These are phyloP conservation scores for Globisporangium orthogonon DNA, from an alignment of 352 stramenopile species.

Conservation along the genomic window DNA sequence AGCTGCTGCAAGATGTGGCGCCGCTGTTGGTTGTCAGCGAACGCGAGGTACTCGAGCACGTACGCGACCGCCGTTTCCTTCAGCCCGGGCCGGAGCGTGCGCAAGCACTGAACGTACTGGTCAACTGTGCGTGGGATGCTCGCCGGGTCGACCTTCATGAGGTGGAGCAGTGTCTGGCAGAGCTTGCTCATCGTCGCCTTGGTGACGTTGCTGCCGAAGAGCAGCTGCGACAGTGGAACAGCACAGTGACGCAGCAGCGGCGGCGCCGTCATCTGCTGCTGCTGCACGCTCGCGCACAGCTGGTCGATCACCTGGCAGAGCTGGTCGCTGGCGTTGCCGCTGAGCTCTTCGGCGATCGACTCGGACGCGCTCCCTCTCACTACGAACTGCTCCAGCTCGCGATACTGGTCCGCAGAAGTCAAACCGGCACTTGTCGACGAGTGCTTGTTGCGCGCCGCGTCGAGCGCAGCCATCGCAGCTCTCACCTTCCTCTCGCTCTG, in stretches of 20 bases:
- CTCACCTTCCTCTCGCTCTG: slow-evolving; percentile 24
- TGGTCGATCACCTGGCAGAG: slow-evolving; percentile 36
- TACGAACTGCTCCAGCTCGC: slow-evolving; percentile 50
- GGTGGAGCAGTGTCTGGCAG: slow-evolving; percentile 58
- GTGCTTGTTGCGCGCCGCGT: slow-evolving; percentile 31
- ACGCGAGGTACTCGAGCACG: slow-evolving; percentile 60
- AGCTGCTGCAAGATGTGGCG: slow-evolving; percentile 56
- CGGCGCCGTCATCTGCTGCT: slow-evolving; percentile 27
- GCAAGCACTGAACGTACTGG: slow-evolving; percentile 46
- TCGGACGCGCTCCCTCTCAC: slow-evolving; percentile 4
- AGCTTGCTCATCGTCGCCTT: slow-evolving; percentile 53
- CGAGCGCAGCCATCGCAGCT: slow-evolving; percentile 23
- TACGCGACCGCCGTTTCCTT: slow-evolving; percentile 59
- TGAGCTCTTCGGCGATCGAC: not conserved
- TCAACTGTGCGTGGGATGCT: slow-evolving; percentile 30
- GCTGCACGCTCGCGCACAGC: slow-evolving; percentile 36
- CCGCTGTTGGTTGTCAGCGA: slow-evolving; percentile 36
- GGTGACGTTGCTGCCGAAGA: slow-evolving; percentile 35
- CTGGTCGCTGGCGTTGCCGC: slow-evolving; percentile 15
- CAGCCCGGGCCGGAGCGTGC: slow-evolving; percentile 32
- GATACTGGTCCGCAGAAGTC: slow-evolving; percentile 27
- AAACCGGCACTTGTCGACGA: slow-evolving; percentile 13
- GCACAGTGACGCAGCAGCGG: slow-evolving; percentile 37
- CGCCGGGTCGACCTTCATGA: slow-evolving; percentile 47
- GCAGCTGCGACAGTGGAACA: slow-evolving; percentile 28